Base-by-base conservation (phyloP, 768 basidiomycete genomes). In the Trametes punicea region DNA sequence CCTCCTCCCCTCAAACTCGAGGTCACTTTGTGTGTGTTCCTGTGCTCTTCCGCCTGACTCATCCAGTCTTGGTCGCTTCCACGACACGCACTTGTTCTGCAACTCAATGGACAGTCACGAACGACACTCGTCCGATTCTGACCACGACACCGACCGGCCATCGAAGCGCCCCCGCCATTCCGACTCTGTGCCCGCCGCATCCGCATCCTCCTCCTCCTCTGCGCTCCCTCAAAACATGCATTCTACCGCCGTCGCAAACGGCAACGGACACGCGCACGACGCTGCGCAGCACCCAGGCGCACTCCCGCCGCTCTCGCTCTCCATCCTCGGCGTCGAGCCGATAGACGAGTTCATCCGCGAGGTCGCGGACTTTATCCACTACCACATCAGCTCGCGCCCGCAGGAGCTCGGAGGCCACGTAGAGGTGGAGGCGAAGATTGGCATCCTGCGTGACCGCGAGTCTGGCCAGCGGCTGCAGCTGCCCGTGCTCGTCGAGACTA, bases 351-450 rank as follows among this genome's bases (percentile, higher is more conserved):
- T 97, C 67, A 93, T 93, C 69, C 84, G 84, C 67, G 90, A 93
- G 68, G 80, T 97, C 53, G 93, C 91, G 33, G 91, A 96, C 73
- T 97, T 92, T 71, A 75, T 95, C 34, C 84, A 84, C 71, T 84
- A 86, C 65, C 84, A 79, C 75, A 82, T 91, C 63, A 65, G 68
- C 51, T 82, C 75, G 5, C 78, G 80, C 21, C 80, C 82, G 0
- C 53, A 57, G 18, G 77, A 82, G 60, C 66, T 80, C 9, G 68
- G 63, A 48, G 82, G 82, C 30, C 76, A 72, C 33, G 80, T 96
- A 23, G 94, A 96, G 74, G 87, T 96, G 9, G 94, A 96, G 71
- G 93, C 91, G 2, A 96, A 96, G 73, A 77, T 97, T 50, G 93
- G 93, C 3, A 58, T 91, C 16, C 67, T 97, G 67, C 75, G 76